A percentile compares a stretch with the other conserved stretches of the same genome.
phyloP scores from a whole-genome alignment of 2,329 filamentous ascomycete genomes.

The Ophiostoma piceae region DNA sequence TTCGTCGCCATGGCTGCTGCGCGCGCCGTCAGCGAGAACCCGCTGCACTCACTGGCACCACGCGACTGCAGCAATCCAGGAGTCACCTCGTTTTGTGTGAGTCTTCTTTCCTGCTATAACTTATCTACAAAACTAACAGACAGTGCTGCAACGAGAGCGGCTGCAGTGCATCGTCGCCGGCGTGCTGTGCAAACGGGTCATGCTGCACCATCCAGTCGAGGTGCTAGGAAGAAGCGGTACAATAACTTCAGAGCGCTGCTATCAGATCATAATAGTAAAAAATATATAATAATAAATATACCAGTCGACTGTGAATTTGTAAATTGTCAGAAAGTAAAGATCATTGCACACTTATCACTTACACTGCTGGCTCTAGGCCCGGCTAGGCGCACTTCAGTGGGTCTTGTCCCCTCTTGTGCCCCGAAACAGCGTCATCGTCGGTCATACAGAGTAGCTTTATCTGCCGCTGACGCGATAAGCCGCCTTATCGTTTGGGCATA shows the following conservation, averaged over 20 bases:
- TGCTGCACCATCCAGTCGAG: constrained; percentile 12
- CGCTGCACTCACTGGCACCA: background rate
- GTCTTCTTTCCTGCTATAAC: no score
- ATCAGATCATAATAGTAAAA: no score
- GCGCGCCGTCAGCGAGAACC: constrained; percentile 14
- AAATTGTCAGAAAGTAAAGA: background rate
- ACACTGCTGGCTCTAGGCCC: background rate
- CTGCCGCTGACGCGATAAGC: background rate
- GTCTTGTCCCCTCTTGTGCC: constrained; percentile 2
- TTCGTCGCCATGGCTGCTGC: constrained; percentile 1
- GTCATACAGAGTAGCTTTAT: background rate
- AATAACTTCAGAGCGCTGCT: no score
- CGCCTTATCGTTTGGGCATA: constrained; percentile 3
- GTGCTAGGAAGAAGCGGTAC: background rate
- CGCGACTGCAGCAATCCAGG: background rate
- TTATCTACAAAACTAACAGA: background rate
- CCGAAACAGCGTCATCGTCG: constrained; percentile 10
- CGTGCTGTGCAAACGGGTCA: constrained; percentile 15
- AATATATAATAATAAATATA: no score
- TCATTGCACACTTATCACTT: background rate
- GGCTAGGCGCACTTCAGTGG: constrained; percentile 5
- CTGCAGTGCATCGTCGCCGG: constrained; percentile 11
- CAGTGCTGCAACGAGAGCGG: constrained; percentile 19
- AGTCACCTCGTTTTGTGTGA: background rate
- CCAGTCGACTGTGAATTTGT: no score